A percentile compares a stretch with the other conserved stretches of the same genome.
Evolutionary conservation across 2,329 filamentous ascomycete species (phyloP).

Genomic region (Apiospora kogelbergensis): DNA sequence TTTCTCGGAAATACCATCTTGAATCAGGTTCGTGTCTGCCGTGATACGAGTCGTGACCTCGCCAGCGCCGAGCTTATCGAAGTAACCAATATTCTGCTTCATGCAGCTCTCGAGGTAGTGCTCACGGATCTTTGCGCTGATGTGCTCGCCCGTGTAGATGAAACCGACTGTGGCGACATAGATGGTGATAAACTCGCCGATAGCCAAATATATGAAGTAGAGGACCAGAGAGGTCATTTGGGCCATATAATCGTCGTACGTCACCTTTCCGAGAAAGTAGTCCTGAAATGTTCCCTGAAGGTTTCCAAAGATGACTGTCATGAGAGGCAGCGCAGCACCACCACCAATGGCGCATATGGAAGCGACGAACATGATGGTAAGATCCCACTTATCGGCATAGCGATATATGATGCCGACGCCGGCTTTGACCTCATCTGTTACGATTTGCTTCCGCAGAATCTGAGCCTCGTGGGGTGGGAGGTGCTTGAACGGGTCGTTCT

Average conservation of each 20-base stretch:
- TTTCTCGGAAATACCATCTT: conserved; percentile 93
- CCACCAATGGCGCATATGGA: conserved; percentile 66
- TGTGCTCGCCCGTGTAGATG: conserved; percentile 82
- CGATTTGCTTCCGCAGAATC: conserved; percentile 68
- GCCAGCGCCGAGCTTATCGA: conserved; percentile 88
- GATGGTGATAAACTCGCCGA: conserved; percentile 75
- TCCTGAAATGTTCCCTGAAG: conserved; percentile 70
- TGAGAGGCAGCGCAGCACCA: conserved; percentile 74
- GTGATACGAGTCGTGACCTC: conserved; percentile 95
- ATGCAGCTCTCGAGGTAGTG: conserved; percentile 83
- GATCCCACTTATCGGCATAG: conserved; percentile 66
- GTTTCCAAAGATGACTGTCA: conserved; percentile 80
- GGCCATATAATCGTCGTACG: conserved; percentile 56
- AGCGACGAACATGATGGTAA: conserved; percentile 62
- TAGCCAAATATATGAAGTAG: conserved; percentile 83
- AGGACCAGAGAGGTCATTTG: conserved; percentile 65
- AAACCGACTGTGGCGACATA: conserved; percentile 86
- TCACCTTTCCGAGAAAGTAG: conserved; percentile 48
- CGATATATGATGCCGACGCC: conserved; percentile 67
- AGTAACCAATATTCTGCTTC: conserved; percentile 87
- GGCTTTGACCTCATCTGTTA: conserved; percentile 62
- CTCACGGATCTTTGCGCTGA: conserved; percentile 75
- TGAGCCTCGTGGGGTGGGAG: conserved; percentile 65
- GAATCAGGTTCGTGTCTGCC: conserved; percentile 88
- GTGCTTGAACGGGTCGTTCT: conserved; percentile 59